Base-by-base conservation (phyloP, 768 basidiomycete species). In the Lactarius pseudohatsudake region DNA sequence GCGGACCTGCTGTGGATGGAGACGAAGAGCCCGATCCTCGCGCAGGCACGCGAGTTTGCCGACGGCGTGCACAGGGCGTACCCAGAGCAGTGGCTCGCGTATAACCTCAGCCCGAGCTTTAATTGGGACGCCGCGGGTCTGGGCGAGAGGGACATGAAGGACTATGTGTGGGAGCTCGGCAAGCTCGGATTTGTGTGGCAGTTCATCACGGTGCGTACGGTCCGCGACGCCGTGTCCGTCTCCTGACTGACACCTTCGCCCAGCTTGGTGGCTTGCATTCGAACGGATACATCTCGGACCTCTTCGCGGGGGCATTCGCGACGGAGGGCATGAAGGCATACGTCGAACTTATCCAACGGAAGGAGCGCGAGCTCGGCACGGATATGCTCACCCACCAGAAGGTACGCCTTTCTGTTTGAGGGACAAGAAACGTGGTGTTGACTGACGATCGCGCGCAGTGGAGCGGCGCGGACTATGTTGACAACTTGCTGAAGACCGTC, bases 241-340 rank as follows among this genome's bases (percentile, higher is more conserved):
- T 36, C 1, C 26, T 15, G 13, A 45, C 26, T 15, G 13, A 45
- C 22, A n/a, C 11, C 4, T 4, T 61, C 50, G 18, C 4, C 8
- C 74, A 97, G 95, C 92, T 99, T 67, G 97, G 86, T 54, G 97
- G 97, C 64, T 83, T 99, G 53, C 97, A 99, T 76, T 96, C 96
- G 67, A 99, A 97, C 77, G 97, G 90, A 36, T 96, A 94, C 77
- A 98, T 98, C 75, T 93, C 89, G 71, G 95, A 98, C 75, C 78
- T 90, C 28, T 98, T 99, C 76, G 96, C 97, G 4, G 77, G 85
- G 71, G 84, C 90, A 61, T 98, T 87, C 75, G 90, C 94, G 43
- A 89, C 88, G 77, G 96, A 96, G 69, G 97, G 96, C 50, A 99
- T 99, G 97, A 95, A 98, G 77, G 97, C 97, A 2, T 99, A 98